A percentile compares a stretch with the other conserved stretches of the same genome.
Evolutionary conservation across 495 filamentous ascomycete species (phyloP).

Genomic region (Ascodesmis nigricans): DNA sequence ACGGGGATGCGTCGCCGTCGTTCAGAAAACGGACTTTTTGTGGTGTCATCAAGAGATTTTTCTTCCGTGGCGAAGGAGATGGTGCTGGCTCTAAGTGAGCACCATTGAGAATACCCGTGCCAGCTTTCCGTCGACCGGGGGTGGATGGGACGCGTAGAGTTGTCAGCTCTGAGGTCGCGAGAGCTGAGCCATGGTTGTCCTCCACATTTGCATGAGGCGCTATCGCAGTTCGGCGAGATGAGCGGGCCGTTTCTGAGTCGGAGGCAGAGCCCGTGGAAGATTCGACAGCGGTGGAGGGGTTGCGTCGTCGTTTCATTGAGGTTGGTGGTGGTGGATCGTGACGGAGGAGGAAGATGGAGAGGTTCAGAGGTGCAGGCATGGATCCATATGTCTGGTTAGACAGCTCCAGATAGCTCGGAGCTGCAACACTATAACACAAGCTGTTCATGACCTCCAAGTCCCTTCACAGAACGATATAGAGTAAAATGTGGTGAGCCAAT

Average conservation of each 20-base stretch:
- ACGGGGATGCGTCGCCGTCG: constrained; percentile 5
- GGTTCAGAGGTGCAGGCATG: no score
- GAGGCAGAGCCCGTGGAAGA: background rate
- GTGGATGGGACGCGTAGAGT: constrained; percentile 8
- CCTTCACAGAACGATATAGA: no score
- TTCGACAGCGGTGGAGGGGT: background rate
- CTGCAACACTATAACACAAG: no score
- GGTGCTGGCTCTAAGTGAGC: constrained; percentile 8
- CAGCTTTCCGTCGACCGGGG: constrained; percentile 12
- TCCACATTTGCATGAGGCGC: no score
- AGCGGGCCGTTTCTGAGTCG: background rate
- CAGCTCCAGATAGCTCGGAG: no score
- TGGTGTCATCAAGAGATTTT: no score
- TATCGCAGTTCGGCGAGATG: background rate
- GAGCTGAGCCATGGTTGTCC: background rate
- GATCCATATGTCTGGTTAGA: no score
- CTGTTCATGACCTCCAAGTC: no score
- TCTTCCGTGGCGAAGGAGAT: constrained; percentile 18
- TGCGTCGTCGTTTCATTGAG: background rate
- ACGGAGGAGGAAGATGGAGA: no score
- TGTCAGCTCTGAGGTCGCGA: background rate
- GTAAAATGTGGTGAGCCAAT: no score
- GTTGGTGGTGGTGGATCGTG: background rate
- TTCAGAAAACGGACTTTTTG: no score
- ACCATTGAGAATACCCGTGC: constrained; percentile 1